A percentile compares a stretch with the other conserved stretches of the same genome.
Conservation (phyloP, 768 basidiomycete genomes). For the Rhodotorula kratochvilovae region DNA sequence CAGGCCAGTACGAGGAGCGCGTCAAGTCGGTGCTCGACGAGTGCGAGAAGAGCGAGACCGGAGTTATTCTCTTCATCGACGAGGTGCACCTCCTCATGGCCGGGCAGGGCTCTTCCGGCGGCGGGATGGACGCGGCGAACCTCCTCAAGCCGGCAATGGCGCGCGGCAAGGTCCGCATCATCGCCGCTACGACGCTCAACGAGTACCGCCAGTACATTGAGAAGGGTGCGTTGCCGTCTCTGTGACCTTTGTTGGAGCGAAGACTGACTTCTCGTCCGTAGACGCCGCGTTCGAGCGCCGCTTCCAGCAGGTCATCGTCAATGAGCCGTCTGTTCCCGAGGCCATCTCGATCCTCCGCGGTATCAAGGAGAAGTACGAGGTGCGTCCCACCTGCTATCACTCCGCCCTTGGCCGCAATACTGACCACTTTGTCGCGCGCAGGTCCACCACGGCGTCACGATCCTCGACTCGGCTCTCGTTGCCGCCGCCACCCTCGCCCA, state of each 20-base stretch:
- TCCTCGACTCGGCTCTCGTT: slow-evolving; percentile 83
- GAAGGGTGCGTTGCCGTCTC: slow-evolving; percentile 51
- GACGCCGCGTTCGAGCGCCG: slow-evolving; percentile 35
- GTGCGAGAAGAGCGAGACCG: slow-evolving; percentile 79
- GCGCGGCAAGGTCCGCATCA: slow-evolving; percentile 69
- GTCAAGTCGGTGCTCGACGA: slow-evolving; percentile 87
- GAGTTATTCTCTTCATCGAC: slow-evolving; percentile 89
- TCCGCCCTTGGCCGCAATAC: not conserved
- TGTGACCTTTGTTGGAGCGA: not conserved
- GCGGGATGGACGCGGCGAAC: slow-evolving; percentile 78
- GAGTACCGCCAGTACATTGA: slow-evolving; percentile 93
- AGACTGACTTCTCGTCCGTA: no score
- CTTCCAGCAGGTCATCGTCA: slow-evolving; percentile 83
- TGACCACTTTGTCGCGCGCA: slow-evolving; percentile 60
- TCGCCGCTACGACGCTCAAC: slow-evolving; percentile 85
- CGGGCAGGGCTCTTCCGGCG: slow-evolving; percentile 71
- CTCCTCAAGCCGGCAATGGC: slow-evolving; percentile 50
- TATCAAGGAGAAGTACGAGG: slow-evolving; percentile 88
- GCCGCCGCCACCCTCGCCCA: slow-evolving; percentile 84
- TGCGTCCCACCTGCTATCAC: slow-evolving; percentile 53
- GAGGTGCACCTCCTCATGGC: slow-evolving; percentile 90
- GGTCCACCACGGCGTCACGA: slow-evolving; percentile 77
- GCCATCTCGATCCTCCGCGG: slow-evolving; percentile 91
- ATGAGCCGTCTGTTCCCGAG: slow-evolving; percentile 81
- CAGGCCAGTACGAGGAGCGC: slow-evolving; percentile 84